These are phyloP conservation scores for Diaporthe caulivora DNA, from an alignment of 2,329 filamentous ascomycete species.

Conservation along the genomic window DNA sequence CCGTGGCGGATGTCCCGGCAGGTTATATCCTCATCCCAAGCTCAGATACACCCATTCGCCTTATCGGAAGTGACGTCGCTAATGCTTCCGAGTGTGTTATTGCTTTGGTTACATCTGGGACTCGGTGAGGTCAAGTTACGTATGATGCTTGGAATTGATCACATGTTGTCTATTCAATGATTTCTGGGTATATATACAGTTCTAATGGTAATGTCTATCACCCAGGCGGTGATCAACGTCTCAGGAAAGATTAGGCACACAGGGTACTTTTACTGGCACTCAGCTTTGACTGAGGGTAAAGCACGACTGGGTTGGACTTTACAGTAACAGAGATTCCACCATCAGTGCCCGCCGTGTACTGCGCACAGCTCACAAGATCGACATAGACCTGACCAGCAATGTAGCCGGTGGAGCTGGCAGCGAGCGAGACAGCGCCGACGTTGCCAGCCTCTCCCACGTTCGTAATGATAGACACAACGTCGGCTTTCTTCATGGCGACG, in stretches of 20 bases:
- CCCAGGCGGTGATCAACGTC: not conserved
- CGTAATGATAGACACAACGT: not conserved
- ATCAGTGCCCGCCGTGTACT: slow-evolving; percentile 1
- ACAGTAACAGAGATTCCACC: slow-evolving; percentile 12
- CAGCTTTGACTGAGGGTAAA: slow-evolving; percentile 1
- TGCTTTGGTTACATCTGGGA: no score
- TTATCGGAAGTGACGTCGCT: no score
- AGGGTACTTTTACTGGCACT: slow-evolving; percentile 18
- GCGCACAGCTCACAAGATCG: slow-evolving; percentile 19
- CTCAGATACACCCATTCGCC: no score
- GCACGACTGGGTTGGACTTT: slow-evolving; percentile 17
- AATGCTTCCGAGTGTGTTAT: no score
- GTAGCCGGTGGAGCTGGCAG: slow-evolving; percentile 18
- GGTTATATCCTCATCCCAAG: no score
- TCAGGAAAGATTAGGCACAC: not conserved
- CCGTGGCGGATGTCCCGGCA: no score
- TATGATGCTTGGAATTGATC: not conserved
- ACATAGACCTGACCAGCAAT: slow-evolving; percentile 1
- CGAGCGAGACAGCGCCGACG: not conserved
- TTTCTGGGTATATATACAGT: not conserved
- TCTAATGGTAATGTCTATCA: no score
- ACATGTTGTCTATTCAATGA: not conserved
- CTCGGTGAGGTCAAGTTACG: not conserved
- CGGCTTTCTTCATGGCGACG: slow-evolving; percentile 26
- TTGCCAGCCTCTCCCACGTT: slow-evolving; percentile 18